Evolutionary conservation across 352 stramenopile genomes (phyloP), one percentile per base, ranked within the genome.

Genomic region (Thraustochytrium striatum): DNA sequence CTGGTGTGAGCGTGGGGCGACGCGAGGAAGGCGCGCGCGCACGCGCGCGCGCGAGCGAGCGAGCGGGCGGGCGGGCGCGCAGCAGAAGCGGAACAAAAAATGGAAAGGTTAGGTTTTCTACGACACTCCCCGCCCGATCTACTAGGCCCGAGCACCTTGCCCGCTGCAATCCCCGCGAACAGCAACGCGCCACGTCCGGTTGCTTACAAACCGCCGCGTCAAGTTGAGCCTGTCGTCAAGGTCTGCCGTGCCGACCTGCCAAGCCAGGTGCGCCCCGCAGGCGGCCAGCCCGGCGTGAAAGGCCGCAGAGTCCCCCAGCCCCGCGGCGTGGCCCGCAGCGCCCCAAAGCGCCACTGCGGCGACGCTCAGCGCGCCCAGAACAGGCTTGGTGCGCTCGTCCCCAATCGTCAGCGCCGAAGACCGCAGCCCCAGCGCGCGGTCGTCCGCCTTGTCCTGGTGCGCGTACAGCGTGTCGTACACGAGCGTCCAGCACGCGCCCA

Each of bases 381-480:
- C 90, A 1, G 90, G 92, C 86, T 96, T 97, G 3, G 94, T 97
- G 44, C 90, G 89, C 44, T 86, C 30, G 33, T 96, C 88, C 30
- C 93, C 95, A 87, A 98, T 98, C 5, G 96, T 90, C 69, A 99
- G 85, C 36, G 95, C 95, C 16, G 95, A 98, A 19, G 92, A 98
- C 69, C 93, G 91, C 52, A 99, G 90, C 41, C 95, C 95, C 47
- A 99, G 92, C 78, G 93, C 90, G 50, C 87, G 81, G 88, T 99
- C 96, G 84, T 99, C 96, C 16, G 89, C 89, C 88, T 98, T 98
- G 87, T 99, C 92, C 85, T 99, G 96, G 86, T 99, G 94, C 13
- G 95, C 96, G 87, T 99, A 99, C 30, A 99, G 85, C 16, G 96
- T 99, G 86, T 99, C 96, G 85, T 99, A 99, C n/a, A 99, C 91